Evolutionary conservation across 2,329 filamentous ascomycete species (phyloP).

Genomic region (Pseudovirgaria hyperparasitica): DNA sequence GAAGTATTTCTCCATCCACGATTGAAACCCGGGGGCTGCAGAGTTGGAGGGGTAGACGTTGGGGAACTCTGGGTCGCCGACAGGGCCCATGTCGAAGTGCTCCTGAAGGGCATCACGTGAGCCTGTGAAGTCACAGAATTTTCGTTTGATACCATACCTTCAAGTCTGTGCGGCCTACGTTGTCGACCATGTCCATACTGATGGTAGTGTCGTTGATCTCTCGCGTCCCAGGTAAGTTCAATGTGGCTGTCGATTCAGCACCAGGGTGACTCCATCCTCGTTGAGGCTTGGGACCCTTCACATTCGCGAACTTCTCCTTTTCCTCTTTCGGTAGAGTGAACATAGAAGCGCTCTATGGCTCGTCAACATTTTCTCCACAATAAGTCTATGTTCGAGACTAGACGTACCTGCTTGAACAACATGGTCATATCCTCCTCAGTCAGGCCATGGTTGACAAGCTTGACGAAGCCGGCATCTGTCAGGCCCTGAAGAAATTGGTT

Average conservation of each 20-base stretch:
- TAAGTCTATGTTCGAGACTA: background rate
- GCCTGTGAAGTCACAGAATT: background rate
- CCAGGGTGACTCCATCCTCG: conserved; percentile 6
- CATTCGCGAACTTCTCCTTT: conserved; percentile 3
- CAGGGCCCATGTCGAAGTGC: conserved; percentile 4
- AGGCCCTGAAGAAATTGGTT: too few species aligned
- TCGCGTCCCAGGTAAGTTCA: conserved; percentile 1
- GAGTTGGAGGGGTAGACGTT: conserved; percentile 7
- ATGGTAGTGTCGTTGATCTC: conserved; percentile 1
- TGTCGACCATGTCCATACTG: too few species aligned
- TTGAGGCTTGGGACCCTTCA: conserved; percentile 6
- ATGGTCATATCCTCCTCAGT: conserved; percentile 4
- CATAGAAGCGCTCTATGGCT: conserved; percentile 5
- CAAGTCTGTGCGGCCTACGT: conserved; percentile 1
- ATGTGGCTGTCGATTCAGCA: conserved; percentile 3
- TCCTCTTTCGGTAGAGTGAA: conserved; percentile 5
- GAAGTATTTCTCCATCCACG: conserved; percentile 8
- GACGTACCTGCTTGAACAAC: conserved; percentile 1
- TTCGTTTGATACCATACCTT: background rate
- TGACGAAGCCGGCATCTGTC: conserved; percentile 6
- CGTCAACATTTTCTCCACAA: background rate
- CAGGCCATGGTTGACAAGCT: conserved; percentile 6
- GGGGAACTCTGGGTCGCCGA: conserved; percentile 3
- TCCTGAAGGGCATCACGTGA: conserved; percentile 3
- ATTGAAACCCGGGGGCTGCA: conserved; percentile 7